Conservation (phyloP, 768 basidiomycete genomes). For the Mycena olivaceomarginata region DNA sequence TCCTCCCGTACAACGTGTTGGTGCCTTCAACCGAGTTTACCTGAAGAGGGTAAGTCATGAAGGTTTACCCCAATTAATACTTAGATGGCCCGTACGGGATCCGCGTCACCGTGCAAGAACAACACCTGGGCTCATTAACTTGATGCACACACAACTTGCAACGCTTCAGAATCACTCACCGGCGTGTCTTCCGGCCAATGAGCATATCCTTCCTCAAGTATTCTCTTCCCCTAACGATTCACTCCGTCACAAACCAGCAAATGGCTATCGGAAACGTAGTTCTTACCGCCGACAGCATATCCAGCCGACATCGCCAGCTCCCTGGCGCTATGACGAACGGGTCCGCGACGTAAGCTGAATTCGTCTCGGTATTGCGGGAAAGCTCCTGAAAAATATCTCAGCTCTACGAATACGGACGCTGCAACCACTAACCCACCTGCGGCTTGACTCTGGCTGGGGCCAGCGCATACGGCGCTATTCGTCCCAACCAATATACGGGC, state of each 20-base stretch:
- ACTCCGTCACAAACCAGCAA: background rate
- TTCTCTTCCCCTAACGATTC: conserved; percentile 60
- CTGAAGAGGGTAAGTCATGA: conserved; percentile 48
- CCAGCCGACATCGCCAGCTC: conserved; percentile 58
- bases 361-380: conserved; percentile 34
- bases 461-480: conserved; percentile 5
- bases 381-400: background rate
- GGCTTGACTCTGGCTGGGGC: conserved; percentile 32
- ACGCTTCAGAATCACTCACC: conserved; percentile 50
- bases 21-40: conserved; percentile 61
- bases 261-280: background rate
- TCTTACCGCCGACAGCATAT: conserved; percentile 62
- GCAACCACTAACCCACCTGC: background rate
- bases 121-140: conserved; percentile 58
- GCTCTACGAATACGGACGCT: too few species aligned
- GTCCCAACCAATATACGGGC: conserved; percentile 54
- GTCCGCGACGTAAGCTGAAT: conserved; percentile 61
- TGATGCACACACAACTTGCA: background rate
- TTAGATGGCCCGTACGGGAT: conserved; percentile 55
- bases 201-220: conserved; percentile 58
- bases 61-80: background rate
- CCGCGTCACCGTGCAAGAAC: conserved; percentile 66
- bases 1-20: conserved; percentile 59
- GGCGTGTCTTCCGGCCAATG: conserved; percentile 67
- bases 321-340: conserved; percentile 60